A percentile compares a stretch with the other conserved stretches of the same genome.
Evolutionary conservation across 257 asterid genomes (phyloP).

Genomic region (Solanum etuberosum): DNA sequence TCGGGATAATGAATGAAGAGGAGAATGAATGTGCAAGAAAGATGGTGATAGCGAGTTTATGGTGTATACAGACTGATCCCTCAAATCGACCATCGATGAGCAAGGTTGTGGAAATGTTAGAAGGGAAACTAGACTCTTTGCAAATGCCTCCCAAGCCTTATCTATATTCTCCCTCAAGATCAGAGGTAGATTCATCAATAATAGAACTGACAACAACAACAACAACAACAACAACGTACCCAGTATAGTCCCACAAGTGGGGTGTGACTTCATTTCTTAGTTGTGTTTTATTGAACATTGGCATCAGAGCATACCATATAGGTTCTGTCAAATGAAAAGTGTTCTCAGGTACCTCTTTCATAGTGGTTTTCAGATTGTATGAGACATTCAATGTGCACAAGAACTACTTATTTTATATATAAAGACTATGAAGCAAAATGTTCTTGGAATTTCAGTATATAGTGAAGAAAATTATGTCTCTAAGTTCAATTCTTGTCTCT

Average conservation of each 20-base stretch:
- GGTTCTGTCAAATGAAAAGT: background rate
- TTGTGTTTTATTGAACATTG: background rate
- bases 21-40: constrained; percentile 8
- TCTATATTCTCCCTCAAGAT: constrained; percentile 6
- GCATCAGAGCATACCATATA: background rate
- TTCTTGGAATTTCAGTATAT: too few relatives aligned
- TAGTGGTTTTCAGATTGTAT: background rate
- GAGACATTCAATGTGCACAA: background rate
- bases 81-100: constrained; percentile 19
- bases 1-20: background rate
- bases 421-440: too few relatives aligned
- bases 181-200: background rate
- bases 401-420: background rate
- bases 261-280: background rate
- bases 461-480: too few relatives aligned
- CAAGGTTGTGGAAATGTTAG: constrained; percentile 30
- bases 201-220: background rate
- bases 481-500: background rate
- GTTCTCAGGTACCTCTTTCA: too few relatives aligned
- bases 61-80: constrained; percentile 37
- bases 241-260: background rate
- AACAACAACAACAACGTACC: background rate
- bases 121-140: constrained; percentile 12
- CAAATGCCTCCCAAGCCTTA: constrained; percentile 25
- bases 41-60: constrained; percentile 27